These are phyloP conservation scores for Colletotrichum tanaceti DNA, from an alignment of 2,329 filamentous ascomycete genomes.

Conservation along the genomic window DNA sequence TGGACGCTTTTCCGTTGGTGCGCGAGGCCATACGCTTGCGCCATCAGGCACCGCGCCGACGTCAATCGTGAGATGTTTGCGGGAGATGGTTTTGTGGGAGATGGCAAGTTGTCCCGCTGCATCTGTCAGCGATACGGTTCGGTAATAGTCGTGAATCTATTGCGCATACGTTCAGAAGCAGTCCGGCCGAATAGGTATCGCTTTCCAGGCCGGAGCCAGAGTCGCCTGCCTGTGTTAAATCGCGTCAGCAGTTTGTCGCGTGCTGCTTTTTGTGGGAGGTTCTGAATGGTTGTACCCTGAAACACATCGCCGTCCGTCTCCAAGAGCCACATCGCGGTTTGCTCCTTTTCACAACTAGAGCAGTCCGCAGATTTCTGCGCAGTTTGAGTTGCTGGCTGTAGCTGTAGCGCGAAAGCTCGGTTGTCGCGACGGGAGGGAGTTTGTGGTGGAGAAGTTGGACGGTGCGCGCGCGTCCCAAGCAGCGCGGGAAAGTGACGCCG, in stretches of 20 bases:
- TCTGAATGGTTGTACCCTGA: constrained; percentile 49
- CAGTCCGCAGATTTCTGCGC: constrained; percentile 10
- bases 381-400: neutral
- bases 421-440: constrained; percentile 19
- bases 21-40: constrained; percentile 67
- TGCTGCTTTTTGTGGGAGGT: neutral
- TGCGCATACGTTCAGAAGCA: constrained; percentile 67
- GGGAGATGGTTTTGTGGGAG: constrained; percentile 84
- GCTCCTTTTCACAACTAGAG: neutral
- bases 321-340: constrained; percentile 71
- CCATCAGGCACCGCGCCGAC: constrained; percentile 74
- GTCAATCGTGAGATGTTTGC: constrained; percentile 85
- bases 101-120: constrained; percentile 76
- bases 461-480: constrained; percentile 25
- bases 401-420: neutral
- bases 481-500: constrained; percentile 41
- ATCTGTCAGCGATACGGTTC: constrained; percentile 21
- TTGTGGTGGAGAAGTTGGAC: constrained; percentile 33
- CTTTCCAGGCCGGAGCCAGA: constrained; percentile 89
- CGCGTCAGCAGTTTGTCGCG: constrained; percentile 29
- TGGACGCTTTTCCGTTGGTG: neutral
- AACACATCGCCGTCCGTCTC: constrained; percentile 68
- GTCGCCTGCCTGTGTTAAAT: constrained; percentile 56
- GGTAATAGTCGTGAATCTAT: neutral
- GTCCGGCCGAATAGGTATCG: constrained; percentile 88